phyloP scores from a whole-genome alignment of 169 alveolate species.

The Plasmodium relictum region DNA sequence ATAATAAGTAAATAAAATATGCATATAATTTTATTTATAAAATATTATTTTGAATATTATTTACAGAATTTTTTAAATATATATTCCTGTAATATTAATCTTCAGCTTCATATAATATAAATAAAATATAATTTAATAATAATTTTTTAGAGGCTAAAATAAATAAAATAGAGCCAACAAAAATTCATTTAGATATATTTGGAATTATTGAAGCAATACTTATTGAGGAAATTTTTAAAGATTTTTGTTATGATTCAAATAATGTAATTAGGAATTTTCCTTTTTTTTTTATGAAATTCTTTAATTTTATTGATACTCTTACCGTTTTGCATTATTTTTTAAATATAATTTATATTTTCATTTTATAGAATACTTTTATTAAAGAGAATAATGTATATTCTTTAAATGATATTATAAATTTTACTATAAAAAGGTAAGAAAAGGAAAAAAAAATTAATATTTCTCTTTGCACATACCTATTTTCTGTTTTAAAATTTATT shows the following conservation, averaged over 20 bases:
- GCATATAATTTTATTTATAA: no score
- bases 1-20: slow-evolving; percentile 29
- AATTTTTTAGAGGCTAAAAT: slow-evolving; percentile 52
- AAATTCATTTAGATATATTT: slow-evolving; percentile 32
- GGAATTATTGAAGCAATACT: slow-evolving; percentile 36
- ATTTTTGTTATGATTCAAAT: slow-evolving; percentile 21
- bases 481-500: not conserved
- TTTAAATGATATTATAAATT: slow-evolving; percentile 30
- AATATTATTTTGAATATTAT: not conserved
- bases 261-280: slow-evolving; percentile 18
- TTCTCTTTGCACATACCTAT: not conserved
- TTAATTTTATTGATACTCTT: not conserved
- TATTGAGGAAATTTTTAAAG: slow-evolving; percentile 18
- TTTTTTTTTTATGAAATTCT: not conserved
- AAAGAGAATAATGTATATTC: slow-evolving; percentile 25
- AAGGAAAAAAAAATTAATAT: not conserved
- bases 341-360: not conserved
- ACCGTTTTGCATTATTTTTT: not conserved
- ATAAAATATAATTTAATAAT: no score
- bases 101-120: no score
- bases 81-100: not conserved
- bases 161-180: slow-evolving; percentile 38
- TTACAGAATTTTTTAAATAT: not conserved
- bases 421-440: slow-evolving; percentile 39
- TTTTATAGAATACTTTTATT: slow-evolving; percentile 26